Evolutionary conservation across 495 filamentous ascomycete genomes (phyloP), one percentile per base, ranked within the genome.

Genomic region (Bathelium albidoporum): DNA sequence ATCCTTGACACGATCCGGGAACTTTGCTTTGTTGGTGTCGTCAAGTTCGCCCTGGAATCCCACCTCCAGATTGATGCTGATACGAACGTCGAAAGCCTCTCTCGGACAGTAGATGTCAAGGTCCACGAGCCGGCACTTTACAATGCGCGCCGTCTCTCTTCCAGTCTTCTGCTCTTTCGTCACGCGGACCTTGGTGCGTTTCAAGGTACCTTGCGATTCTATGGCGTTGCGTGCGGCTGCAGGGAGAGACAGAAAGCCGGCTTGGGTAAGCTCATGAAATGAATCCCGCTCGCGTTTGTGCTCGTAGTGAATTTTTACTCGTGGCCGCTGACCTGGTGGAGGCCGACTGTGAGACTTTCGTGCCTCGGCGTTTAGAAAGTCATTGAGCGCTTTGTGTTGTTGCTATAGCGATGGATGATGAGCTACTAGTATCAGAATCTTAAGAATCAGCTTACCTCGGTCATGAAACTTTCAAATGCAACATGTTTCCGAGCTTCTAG

Each of bases 1-100:
- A 76, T 97, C 91, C 73, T 97, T 97, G 62, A 82, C 86, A 10
- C 92, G 83, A 62, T 88, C 84, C 2, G 83, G 80, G 10, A 71
- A 68, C 5, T 76, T 63, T 16, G 53, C 53, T 60, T 41, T 59
- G 2, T 34, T 53, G 29, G 59, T 68, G 14, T 63, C 59, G 5
- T 76, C 73, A 45, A 73, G 73, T 3, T 66, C 76, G 36, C 70
- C 72, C 65, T 55, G 79, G 74, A 1, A 89, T 75, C 53, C 82
- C 84, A 90, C 90, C 82, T 97, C 93, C 5, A 96, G 79, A 68
- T 92, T 96, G 67, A 96, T 82, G 66, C 89, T 92, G 65, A 97
- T 84, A 24, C 93, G 85, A 77, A 88, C 95, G 72, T 96, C 93
- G 49, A 96, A 85, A 2, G 80, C 78, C 16, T 79, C 82, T 36